phyloP scores from a whole-genome alignment of 805 yeast species.

The Candida tammaniensis region DNA sequence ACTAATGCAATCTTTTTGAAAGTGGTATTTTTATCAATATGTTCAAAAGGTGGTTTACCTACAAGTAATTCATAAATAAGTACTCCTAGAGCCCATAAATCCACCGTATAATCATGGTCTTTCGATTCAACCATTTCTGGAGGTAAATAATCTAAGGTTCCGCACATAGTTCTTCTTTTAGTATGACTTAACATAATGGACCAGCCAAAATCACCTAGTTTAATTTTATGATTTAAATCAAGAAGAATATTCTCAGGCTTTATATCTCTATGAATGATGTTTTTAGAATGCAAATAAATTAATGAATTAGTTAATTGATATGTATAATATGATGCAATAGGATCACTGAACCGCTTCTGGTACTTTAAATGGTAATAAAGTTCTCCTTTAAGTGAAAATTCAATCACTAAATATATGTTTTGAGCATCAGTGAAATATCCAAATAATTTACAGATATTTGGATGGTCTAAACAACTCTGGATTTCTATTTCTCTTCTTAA shows the following conservation, averaged over 20 bases:
- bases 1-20: slow-evolving; percentile 76
- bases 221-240: slow-evolving; percentile 71
- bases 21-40: slow-evolving; percentile 70
- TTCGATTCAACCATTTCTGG: slow-evolving; percentile 91
- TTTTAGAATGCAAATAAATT: slow-evolving; percentile 70
- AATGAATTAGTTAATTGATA: slow-evolving; percentile 82
- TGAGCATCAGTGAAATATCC: slow-evolving; percentile 82
- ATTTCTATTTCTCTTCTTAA: slow-evolving; percentile 90
- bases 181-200: slow-evolving; percentile 47
- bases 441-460: slow-evolving; percentile 73
- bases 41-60: slow-evolving; percentile 93
- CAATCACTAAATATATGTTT: slow-evolving; percentile 80
- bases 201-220: slow-evolving; percentile 96
- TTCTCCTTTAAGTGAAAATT: slow-evolving; percentile 84
- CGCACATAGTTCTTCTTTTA: slow-evolving; percentile 82
- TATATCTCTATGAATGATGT: slow-evolving; percentile 86
- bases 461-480: slow-evolving; percentile 75
- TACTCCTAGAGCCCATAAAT: slow-evolving; percentile 91
- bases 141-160: slow-evolving; percentile 90
- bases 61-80: slow-evolving; percentile 80
- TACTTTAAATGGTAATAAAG: slow-evolving; percentile 68
- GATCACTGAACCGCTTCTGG: slow-evolving; percentile 69
- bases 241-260: slow-evolving; percentile 91
- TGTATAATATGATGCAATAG: slow-evolving; percentile 72
- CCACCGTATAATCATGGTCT: slow-evolving; percentile 76